Conservation (phyloP, 306 rosid species). For the Luffa aegyptiaca region DNA sequence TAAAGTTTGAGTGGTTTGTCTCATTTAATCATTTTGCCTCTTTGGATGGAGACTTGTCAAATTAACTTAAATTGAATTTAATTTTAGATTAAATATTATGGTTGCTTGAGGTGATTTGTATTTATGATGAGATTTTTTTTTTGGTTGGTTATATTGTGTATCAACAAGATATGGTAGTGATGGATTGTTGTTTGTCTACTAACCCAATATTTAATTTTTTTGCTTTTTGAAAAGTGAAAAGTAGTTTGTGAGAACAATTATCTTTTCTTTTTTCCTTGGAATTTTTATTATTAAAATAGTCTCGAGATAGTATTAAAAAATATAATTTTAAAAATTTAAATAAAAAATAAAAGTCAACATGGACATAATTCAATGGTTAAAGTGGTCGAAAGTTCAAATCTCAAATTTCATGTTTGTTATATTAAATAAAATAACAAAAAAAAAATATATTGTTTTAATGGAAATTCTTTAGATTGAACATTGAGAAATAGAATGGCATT, state of each 20-base stretch:
- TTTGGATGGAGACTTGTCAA: neutral
- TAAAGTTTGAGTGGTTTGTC: neutral
- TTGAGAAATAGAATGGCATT: neutral
- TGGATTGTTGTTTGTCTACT: neutral
- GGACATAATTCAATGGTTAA: neutral
- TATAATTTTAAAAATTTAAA: neutral
- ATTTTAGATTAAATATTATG: neutral
- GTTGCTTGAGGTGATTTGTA: neutral
- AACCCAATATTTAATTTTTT: neutral
- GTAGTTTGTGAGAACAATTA: neutral
- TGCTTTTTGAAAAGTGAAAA: neutral
- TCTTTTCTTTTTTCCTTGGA: neutral
- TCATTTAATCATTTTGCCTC: neutral
- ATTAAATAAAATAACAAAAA: no score
- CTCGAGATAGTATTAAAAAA: neutral
- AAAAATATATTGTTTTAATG: neutral
- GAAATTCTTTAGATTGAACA: neutral
- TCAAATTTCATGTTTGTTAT: no score
- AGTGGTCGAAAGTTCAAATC: no score
- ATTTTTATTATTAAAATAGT: neutral
- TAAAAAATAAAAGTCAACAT: neutral
- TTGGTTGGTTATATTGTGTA: neutral
- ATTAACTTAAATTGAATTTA: neutral
- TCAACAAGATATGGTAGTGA: neutral
- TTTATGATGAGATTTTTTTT: neutral